phyloP scores from a whole-genome alignment of 257 asterid species.

The Jacaranda mimosifolia region DNA sequence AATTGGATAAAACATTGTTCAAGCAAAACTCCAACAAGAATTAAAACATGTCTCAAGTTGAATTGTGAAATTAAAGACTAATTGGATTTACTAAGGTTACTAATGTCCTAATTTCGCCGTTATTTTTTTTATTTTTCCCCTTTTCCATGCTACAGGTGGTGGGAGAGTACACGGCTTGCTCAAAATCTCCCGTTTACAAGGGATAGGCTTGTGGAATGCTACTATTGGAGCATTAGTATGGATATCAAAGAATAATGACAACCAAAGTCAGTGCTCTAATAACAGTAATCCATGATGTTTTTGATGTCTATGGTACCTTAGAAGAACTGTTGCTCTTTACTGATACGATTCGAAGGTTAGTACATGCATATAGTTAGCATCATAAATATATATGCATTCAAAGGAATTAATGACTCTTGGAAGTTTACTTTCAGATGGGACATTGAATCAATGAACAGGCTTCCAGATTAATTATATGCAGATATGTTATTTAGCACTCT shows the following conservation, averaged over 20 bases:
- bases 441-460: background rate
- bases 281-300: no score
- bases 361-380: no score
- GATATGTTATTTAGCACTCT: no score
- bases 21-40: conserved; percentile 37
- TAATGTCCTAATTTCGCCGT: no score
- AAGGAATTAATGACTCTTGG: no score
- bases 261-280: no score
- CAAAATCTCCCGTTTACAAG: conserved; percentile 45
- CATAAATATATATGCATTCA: no score
- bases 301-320: no score
- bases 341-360: no score
- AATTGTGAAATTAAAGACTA: background rate
- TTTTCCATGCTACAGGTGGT: conserved; percentile 35
- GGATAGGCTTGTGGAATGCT: conserved; percentile 50
- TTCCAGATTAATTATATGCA: background rate
- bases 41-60: conserved; percentile 43
- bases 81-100: no score
- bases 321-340: no score
- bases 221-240: conserved; percentile 34
- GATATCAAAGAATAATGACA: background rate
- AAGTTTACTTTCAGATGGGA: background rate
- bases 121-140: no score
- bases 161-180: conserved; percentile 36
- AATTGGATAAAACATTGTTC: conserved; percentile 44